A percentile compares a stretch with the other conserved stretches of the same genome.
phyloP scores from a whole-genome alignment of 805 yeast species.

The Pichia nakasei region DNA sequence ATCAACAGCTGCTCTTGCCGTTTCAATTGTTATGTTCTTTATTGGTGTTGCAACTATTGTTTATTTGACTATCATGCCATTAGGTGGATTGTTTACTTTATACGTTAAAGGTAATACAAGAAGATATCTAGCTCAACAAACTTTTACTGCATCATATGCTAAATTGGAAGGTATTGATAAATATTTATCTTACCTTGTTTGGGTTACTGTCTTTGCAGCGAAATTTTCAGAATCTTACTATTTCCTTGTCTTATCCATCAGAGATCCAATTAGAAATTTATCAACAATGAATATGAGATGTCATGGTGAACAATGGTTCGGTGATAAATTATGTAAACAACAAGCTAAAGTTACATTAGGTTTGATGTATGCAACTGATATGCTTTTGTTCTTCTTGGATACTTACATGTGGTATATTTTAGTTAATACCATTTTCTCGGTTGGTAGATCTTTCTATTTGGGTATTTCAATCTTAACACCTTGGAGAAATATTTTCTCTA shows the following conservation, averaged over 20 bases:
- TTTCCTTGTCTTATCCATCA: constrained; percentile 78
- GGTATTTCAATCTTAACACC: constrained; percentile 99
- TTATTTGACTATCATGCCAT: constrained; percentile 90
- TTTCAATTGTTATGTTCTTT: constrained; percentile 82
- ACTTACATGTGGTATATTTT: constrained; percentile 98
- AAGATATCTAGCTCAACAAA: constrained; percentile 85
- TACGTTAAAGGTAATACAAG: constrained; percentile 83
- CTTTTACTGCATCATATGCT: constrained; percentile 88
- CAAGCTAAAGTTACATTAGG: constrained; percentile 89
- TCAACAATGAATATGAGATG: constrained; percentile 87
- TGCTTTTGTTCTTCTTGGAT: constrained; percentile 95
- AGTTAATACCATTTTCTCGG: constrained; percentile 89
- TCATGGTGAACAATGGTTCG: constrained; percentile 90
- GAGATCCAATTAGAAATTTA: constrained; percentile 91
- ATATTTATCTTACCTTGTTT: constrained; percentile 91
- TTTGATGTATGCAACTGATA: constrained; percentile 86
- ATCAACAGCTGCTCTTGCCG: constrained; percentile 66
- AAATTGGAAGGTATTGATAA: constrained; percentile 78
- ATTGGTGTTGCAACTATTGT: constrained; percentile 76
- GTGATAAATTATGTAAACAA: constrained; percentile 61
- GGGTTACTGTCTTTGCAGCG: constrained; percentile 85
- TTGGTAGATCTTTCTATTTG: constrained; percentile 95
- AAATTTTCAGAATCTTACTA: constrained; percentile 86
- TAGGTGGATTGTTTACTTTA: constrained; percentile 92
- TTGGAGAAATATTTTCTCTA: constrained; percentile 97